phyloP scores from a whole-genome alignment of 495 filamentous ascomycete genomes.

The Xanthoparmelia taractica region DNA sequence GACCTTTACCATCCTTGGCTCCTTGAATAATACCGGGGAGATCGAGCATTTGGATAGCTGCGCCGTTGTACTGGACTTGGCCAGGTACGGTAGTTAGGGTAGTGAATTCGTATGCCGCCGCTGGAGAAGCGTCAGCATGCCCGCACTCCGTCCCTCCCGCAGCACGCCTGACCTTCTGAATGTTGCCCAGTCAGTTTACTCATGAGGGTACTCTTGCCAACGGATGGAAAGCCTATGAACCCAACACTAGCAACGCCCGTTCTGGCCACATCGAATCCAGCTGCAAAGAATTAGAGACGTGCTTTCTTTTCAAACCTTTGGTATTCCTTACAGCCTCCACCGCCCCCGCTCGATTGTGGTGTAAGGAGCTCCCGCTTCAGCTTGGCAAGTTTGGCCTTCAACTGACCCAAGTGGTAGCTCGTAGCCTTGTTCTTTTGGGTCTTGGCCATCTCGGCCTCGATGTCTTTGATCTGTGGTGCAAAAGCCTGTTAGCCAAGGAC shows the following conservation, averaged over 20 bases:
- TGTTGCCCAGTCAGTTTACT: slow-evolving; percentile 89
- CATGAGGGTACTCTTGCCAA: slow-evolving; percentile 97
- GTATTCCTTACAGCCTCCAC: slow-evolving; percentile 56
- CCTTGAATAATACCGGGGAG: slow-evolving; percentile 98
- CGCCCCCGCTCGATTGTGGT: slow-evolving; percentile 71
- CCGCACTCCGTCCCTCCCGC: background rate
- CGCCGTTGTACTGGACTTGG: slow-evolving; percentile 93
- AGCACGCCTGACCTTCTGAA: slow-evolving; percentile 58
- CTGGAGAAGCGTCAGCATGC: slow-evolving; percentile 34
- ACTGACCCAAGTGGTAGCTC: slow-evolving; percentile 75
- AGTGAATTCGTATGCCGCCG: slow-evolving; percentile 95
- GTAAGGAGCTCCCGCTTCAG: slow-evolving; percentile 92
- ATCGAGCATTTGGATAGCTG: slow-evolving; percentile 97
- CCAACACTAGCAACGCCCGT: slow-evolving; percentile 90
- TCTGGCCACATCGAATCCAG: slow-evolving; percentile 94
- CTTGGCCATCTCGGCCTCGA: slow-evolving; percentile 82
- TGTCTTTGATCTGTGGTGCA: slow-evolving; percentile 76
- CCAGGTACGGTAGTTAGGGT: slow-evolving; percentile 96
- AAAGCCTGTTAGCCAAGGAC: slow-evolving; percentile 5
- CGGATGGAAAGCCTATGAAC: slow-evolving; percentile 81
- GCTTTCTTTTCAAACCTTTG: background rate
- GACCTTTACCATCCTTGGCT: slow-evolving; percentile 95
- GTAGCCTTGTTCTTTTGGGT: slow-evolving; percentile 95
- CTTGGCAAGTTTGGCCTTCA: slow-evolving; percentile 98
- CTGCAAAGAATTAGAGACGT: slow-evolving; percentile 31